Evolutionary conservation across 768 basidiomycete genomes (phyloP).

Genomic region (Boletus rex-veris): DNA sequence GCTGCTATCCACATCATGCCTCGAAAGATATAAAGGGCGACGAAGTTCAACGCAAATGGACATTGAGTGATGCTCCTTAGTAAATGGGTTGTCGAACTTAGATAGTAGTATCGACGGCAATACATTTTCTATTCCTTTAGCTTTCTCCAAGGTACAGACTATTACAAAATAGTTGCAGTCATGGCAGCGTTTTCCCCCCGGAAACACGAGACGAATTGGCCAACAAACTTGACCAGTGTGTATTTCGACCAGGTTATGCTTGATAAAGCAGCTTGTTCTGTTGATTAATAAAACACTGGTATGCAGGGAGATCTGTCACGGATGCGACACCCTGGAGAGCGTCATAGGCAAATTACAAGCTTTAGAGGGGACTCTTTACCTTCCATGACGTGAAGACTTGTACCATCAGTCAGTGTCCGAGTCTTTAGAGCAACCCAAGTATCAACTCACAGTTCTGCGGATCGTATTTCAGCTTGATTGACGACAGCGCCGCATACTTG

Average conservation of each 20-base stretch:
- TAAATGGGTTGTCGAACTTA: background rate
- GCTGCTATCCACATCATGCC: background rate
- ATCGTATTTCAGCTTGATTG: constrained; percentile 24
- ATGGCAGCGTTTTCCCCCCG: no score
- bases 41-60: constrained; percentile 9
- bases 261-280: constrained; percentile 2
- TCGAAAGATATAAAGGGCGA: background rate
- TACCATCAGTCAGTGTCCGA: background rate
- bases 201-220: no score
- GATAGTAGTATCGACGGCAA: background rate
- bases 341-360: background rate
- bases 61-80: constrained; percentile 6
- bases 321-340: constrained; percentile 3
- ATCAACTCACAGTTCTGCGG: constrained; percentile 15
- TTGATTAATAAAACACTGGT: constrained; percentile 1
- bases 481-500: constrained; percentile 14
- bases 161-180: constrained; percentile 2
- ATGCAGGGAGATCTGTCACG: background rate
- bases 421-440: background rate
- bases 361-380: constrained; percentile 1
- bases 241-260: background rate
- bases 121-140: constrained; percentile 4
- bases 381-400: constrained; percentile 18
- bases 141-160: background rate
- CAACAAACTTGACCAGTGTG: no score